Evolutionary conservation across 768 basidiomycete genomes (phyloP), one percentile per base, ranked within the genome.

Genomic region (Guyanaporus albipodus): DNA sequence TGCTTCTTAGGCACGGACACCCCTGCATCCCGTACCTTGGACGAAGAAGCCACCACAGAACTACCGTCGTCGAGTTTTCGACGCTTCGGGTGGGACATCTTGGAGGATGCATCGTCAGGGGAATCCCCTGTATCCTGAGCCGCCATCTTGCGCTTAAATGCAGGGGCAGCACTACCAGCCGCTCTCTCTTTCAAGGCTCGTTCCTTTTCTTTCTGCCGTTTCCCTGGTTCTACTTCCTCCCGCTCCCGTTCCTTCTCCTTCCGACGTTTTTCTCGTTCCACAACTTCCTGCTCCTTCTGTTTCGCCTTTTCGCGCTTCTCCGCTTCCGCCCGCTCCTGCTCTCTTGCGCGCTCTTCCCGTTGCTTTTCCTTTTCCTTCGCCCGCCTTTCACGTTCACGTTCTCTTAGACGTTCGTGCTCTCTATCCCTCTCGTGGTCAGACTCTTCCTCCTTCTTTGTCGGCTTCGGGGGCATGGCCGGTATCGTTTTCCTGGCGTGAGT

Each of bases 121-220:
- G 18, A 49, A 26, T 70, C 70, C 15, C 67, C 67, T 24, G 46
- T 31, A 23, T 71, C 70, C n/a, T 57, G 60, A 8, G 39, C 34
- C 1, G 47, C 49, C 37, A 67, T 67, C 55, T 73, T 78, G 22
- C 76, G 72, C 55, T 77, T 78, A 34, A 48, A 29, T n/a, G 45
- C 53, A 22, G 60, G 31, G 24, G 41, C 15, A 48, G 51, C 28
- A 54, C 35, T 22, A 23, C 17, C 18, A 8, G 49, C 8, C 35
- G 48, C 56, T 44, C 46, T 60, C 42, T 62, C 62, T 38, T 62
- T 59, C 15, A 48, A n/a, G 32, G 48, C 22, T 46, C 51, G 63
- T 29, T 54, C 58, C 31, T 53, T 64, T 23, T 60, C 63, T 28
- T 50, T 62, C 46, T 50, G 55, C 17, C 55, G 55, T 33, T 46